These are phyloP conservation scores for Verticillium dahliae DNA, from an alignment of 2,329 filamentous ascomycete species.

Conservation along the genomic window DNA sequence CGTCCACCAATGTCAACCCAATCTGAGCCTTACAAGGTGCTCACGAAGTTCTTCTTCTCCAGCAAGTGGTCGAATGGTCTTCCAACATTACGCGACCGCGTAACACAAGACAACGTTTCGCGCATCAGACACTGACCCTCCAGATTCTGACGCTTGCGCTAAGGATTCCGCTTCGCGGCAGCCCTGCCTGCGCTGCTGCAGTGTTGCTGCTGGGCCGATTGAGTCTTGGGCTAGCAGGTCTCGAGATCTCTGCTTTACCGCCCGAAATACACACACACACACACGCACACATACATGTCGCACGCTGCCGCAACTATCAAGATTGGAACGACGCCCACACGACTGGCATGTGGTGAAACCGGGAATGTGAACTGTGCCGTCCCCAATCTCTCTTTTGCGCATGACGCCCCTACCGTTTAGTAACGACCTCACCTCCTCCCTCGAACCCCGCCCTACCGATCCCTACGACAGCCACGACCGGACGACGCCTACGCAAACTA, in stretches of 20 bases:
- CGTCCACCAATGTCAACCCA: background rate
- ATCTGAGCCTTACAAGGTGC: background rate
- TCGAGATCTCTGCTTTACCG: background rate
- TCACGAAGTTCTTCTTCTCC: background rate
- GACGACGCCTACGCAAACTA: background rate
- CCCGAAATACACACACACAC: background rate
- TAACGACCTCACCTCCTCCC: background rate
- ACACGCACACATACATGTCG: background rate
- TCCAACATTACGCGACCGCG: background rate
- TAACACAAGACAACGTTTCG: background rate
- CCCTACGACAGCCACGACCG: background rate
- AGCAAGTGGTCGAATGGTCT: background rate
- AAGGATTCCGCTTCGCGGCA: background rate
- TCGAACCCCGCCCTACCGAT: background rate
- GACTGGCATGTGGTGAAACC: constrained; percentile 4
- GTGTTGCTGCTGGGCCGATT: background rate
- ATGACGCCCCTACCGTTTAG: background rate
- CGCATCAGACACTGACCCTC: background rate
- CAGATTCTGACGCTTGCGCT: background rate
- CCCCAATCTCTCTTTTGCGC: background rate
- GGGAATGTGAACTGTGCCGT: background rate
- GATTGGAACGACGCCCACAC: constrained; percentile 1
- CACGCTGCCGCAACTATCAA: background rate
- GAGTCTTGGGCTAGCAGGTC: background rate
- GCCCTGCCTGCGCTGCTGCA: background rate